Evolutionary conservation across 352 stramenopile genomes (phyloP).

Genomic region (Pythium sukuiense): DNA sequence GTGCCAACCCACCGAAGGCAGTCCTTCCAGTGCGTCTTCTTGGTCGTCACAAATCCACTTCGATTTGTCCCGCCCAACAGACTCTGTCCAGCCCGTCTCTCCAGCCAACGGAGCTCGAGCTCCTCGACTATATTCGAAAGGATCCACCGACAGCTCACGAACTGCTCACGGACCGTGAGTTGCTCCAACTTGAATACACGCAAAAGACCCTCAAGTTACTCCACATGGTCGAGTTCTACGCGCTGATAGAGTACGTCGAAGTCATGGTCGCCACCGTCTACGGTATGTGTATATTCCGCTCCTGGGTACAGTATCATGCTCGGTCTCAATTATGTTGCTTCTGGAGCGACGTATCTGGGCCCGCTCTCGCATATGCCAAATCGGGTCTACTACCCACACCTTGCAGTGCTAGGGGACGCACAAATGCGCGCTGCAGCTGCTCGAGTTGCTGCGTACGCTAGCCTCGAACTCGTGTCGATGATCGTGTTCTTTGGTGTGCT

Average conservation of each 20-base stretch:
- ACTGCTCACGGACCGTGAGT: not conserved
- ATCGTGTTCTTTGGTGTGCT: not conserved
- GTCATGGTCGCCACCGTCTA: slow-evolving; percentile 34
- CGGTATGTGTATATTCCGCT: too few species aligned
- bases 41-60: too few species aligned
- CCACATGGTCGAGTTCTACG: slow-evolving; percentile 35
- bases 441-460: not conserved
- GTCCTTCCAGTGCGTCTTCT: too few species aligned
- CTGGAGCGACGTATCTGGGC: not conserved
- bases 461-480: not conserved
- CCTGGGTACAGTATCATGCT: too few species aligned
- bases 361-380: not conserved
- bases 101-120: too few species aligned
- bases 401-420: not conserved
- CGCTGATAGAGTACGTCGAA: slow-evolving; percentile 37
- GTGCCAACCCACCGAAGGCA: too few species aligned
- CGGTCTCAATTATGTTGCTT: not conserved
- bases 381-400: not conserved
- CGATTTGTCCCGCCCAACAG: too few species aligned
- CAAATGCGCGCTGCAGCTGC: not conserved
- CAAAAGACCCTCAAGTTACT: slow-evolving; percentile 31
- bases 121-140: too few species aligned
- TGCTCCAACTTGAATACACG: slow-evolving; percentile 15
- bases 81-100: too few species aligned
- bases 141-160: too few species aligned